Evolutionary conservation across 2,329 filamentous ascomycete species (phyloP).

Genomic region (Parastagonospora avenae): DNA sequence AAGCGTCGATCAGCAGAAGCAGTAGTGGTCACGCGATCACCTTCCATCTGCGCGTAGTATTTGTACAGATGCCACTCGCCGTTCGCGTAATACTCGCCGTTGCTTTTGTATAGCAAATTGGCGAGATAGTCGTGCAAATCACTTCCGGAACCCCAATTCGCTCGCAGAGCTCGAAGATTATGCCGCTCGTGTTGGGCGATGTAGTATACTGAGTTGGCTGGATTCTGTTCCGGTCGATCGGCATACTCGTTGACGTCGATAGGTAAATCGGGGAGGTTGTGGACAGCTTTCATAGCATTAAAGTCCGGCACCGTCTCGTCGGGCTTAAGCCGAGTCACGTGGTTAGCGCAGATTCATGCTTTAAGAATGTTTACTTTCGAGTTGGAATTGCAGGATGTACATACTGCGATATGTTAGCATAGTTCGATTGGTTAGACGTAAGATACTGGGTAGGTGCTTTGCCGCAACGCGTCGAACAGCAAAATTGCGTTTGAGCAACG

Average conservation of each 20-base stretch:
- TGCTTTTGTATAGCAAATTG: slow-evolving; percentile 46
- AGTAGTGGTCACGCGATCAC: slow-evolving; percentile 45
- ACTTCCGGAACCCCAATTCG: slow-evolving; percentile 52
- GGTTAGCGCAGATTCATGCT: no score
- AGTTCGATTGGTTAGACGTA: no score
- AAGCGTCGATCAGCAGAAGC: slow-evolving; percentile 43
- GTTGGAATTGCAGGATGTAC: no score
- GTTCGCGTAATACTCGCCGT: slow-evolving; percentile 44
- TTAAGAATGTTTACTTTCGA: no score
- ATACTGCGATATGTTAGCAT: no score
- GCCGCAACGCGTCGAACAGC: no score
- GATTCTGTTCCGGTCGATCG: slow-evolving; percentile 48
- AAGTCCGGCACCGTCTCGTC: slow-evolving; percentile 32
- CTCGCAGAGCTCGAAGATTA: slow-evolving; percentile 51
- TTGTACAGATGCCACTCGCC: slow-evolving; percentile 56
- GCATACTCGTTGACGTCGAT: slow-evolving; percentile 60
- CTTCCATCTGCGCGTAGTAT: slow-evolving; percentile 56
- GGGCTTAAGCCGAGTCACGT: slow-evolving; percentile 1
- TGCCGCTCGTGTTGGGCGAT: slow-evolving; percentile 55
- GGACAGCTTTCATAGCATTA: slow-evolving; percentile 29
- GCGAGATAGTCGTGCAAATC: slow-evolving; percentile 54
- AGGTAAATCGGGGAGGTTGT: slow-evolving; percentile 40
- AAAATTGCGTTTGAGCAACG: no score
- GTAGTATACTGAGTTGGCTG: slow-evolving; percentile 52
- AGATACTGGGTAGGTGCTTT: no score